Evolutionary conservation across 352 stramenopile genomes (phyloP).

Genomic region (Phytophthora palmivora): DNA sequence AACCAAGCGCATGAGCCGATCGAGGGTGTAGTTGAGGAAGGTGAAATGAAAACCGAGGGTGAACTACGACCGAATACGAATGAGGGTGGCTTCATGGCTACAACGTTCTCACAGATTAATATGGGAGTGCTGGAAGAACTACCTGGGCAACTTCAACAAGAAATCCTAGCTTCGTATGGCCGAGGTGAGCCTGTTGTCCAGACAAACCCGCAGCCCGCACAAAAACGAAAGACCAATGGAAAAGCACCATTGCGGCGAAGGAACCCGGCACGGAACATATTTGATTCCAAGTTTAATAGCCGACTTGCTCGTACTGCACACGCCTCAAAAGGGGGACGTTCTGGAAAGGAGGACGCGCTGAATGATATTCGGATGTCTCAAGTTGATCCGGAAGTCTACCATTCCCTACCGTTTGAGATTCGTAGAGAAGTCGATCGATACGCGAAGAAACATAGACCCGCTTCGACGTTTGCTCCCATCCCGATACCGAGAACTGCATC

Average conservation of each 20-base stretch:
- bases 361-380: constrained; percentile 82
- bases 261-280: constrained; percentile 39
- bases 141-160: constrained; percentile 54
- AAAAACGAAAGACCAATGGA: constrained; percentile 32
- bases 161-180: constrained; percentile 59
- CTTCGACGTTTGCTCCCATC: constrained; percentile 26
- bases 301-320: constrained; percentile 13
- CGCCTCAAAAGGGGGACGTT: neutral
- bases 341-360: constrained; percentile 40
- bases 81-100: constrained; percentile 8
- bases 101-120: constrained; percentile 71
- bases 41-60: constrained; percentile 22
- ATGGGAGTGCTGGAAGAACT: constrained; percentile 67
- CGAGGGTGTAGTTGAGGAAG: constrained; percentile 2
- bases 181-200: constrained; percentile 7
- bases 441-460: constrained; percentile 52
- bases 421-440: constrained; percentile 75
- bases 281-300: constrained; percentile 38
- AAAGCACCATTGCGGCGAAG: constrained; percentile 39
- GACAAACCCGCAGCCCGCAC: constrained; percentile 3
- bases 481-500: constrained; percentile 6
- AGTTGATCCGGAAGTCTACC: constrained; percentile 80
- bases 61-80: constrained; percentile 1
- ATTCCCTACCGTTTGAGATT: constrained; percentile 70
- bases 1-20: neutral